phyloP scores from a whole-genome alignment of 1,284 basidiomycete species.

The Ustilago loliicola region DNA sequence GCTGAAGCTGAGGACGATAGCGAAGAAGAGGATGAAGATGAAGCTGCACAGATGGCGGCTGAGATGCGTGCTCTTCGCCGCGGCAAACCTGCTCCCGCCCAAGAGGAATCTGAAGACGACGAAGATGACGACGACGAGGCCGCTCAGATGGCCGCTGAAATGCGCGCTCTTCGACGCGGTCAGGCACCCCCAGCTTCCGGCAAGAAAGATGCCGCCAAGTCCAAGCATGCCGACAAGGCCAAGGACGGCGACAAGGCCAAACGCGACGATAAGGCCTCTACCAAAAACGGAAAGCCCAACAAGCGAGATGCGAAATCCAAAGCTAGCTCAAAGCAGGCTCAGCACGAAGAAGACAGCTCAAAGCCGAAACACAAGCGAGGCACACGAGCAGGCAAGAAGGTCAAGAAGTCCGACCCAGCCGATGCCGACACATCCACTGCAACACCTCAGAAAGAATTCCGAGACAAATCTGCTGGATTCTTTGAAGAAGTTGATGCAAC shows the following conservation, averaged over 20 bases:
- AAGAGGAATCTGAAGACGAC: constrained; percentile 15
- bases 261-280: constrained; percentile 1
- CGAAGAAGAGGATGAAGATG: constrained; percentile 37
- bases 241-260: neutral
- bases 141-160: constrained; percentile 40
- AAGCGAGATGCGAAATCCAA: neutral
- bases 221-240: constrained; percentile 17
- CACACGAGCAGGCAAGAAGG: constrained; percentile 39
- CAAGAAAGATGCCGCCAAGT: constrained; percentile 16
- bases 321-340: neutral
- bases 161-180: constrained; percentile 40
- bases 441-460: constrained; percentile 5
- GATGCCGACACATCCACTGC: neutral
- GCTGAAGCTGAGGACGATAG: neutral
- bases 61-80: constrained; percentile 36
- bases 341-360: constrained; percentile 15
- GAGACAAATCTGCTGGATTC: constrained; percentile 16
- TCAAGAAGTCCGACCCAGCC: constrained; percentile 16
- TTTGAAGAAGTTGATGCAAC: constrained; percentile 47
- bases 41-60: constrained; percentile 37
- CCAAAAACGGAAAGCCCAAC: neutral
- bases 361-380: constrained; percentile 43
- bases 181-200: constrained; percentile 9
- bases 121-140: constrained; percentile 36
- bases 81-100: constrained; percentile 16